A percentile compares a stretch with the other conserved stretches of the same genome.
Conservation (phyloP, 306 rosid species). For the Carpinus viminea region DNA sequence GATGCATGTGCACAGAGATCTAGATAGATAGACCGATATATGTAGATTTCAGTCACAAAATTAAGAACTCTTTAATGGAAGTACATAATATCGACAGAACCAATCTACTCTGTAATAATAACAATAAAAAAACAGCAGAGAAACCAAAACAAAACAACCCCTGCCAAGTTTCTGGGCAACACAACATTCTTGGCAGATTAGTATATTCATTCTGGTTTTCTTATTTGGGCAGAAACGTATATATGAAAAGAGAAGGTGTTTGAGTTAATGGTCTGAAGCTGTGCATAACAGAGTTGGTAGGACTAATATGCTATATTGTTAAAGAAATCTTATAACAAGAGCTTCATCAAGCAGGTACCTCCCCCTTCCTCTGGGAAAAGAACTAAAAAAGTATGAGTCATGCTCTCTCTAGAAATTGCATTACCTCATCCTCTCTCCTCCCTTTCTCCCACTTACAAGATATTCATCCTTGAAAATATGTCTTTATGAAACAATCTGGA, state of each 20-base stretch:
- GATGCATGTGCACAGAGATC: neutral
- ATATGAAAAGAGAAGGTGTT: neutral
- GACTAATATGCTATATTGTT: neutral
- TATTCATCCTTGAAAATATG: neutral
- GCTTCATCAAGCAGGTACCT: neutral
- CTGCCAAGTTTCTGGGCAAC: neutral
- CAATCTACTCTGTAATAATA: neutral
- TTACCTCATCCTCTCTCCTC: neutral
- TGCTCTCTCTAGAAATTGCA: neutral
- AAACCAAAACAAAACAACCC: neutral
- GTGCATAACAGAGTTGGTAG: neutral
- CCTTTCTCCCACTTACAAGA: too few relatives aligned
- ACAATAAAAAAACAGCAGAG: neutral
- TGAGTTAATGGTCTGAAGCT: neutral
- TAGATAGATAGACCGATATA: neutral
- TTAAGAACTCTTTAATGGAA: neutral
- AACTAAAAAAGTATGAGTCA: neutral
- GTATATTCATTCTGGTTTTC: neutral
- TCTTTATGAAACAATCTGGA: neutral
- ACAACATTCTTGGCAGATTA: neutral
- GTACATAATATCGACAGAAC: neutral
- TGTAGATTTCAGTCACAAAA: neutral
- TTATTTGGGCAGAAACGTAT: neutral
- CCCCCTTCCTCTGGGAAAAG: neutral
- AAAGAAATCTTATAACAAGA: neutral